phyloP scores from a whole-genome alignment of 2,329 filamentous ascomycete species.

The Aspergillus ochraceus region DNA sequence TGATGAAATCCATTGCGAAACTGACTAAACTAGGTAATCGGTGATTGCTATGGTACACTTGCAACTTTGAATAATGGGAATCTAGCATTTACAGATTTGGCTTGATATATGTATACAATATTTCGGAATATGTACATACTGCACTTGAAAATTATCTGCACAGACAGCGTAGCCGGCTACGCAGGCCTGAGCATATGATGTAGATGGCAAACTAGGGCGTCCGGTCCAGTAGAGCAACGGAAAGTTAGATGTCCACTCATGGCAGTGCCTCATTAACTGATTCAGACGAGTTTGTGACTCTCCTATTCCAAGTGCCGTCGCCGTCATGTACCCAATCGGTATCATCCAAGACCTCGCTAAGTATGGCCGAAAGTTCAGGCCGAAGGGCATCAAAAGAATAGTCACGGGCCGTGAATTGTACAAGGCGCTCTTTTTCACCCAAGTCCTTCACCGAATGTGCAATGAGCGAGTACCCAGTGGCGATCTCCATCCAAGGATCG shows the following conservation, averaged over 20 bases:
- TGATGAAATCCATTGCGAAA: no score
- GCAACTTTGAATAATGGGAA: no score
- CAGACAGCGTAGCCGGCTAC: not conserved
- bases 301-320: slow-evolving; percentile 29
- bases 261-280: not conserved
- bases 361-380: slow-evolving; percentile 24
- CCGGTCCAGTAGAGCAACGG: not conserved
- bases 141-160: not conserved
- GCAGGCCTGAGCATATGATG: not conserved
- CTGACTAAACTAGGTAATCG: no score
- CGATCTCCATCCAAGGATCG: slow-evolving; percentile 56
- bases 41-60: no score
- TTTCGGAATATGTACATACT: not conserved
- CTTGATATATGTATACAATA: not conserved
- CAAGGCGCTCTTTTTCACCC: slow-evolving; percentile 18
- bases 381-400: slow-evolving; percentile 32
- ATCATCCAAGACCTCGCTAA: slow-evolving; percentile 24
- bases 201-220: not conserved
- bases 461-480: slow-evolving; percentile 52
- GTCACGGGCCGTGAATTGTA: slow-evolving; percentile 32
- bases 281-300: not conserved
- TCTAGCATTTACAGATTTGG: not conserved
- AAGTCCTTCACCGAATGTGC: slow-evolving; percentile 34
- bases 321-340: slow-evolving; percentile 33
- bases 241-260: not conserved